Percentiles rank a stretch among this genome's conserved stretches.
phyloP scores from a whole-genome alignment of 1,284 basidiomycete species.

The Ceratobasidium sp. region DNA sequence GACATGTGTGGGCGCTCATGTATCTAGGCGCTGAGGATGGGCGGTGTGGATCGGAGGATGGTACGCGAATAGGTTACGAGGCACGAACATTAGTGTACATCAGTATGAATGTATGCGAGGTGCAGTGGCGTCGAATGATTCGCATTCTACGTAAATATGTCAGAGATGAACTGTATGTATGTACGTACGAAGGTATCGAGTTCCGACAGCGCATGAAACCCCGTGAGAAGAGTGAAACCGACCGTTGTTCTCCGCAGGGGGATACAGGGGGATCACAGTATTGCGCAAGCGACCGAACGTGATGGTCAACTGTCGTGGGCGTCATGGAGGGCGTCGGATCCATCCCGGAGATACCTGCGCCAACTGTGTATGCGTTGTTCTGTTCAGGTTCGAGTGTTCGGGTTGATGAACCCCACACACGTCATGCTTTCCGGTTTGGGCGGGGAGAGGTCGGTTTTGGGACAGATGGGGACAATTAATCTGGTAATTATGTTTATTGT shows the following conservation, averaged over 20 bases:
- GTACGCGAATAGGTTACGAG: too few species aligned
- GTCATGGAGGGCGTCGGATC: neutral
- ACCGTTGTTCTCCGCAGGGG: too few species aligned
- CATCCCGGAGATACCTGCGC: neutral
- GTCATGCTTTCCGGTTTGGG: conserved; percentile 8
- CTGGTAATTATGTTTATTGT: too few species aligned
- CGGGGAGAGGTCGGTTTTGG: too few species aligned
- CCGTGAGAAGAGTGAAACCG: too few species aligned
- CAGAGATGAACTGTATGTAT: neutral
- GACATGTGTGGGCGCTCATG: neutral
- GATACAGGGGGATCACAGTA: neutral
- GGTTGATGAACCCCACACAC: conserved; percentile 9
- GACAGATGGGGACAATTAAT: too few species aligned
- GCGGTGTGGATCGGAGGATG: too few species aligned
- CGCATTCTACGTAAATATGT: neutral
- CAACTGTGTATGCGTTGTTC: neutral
- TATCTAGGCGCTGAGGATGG: too few species aligned
- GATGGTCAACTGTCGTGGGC: too few species aligned
- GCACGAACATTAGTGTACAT: too few species aligned
- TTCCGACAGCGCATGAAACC: neutral
- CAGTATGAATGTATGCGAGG: neutral
- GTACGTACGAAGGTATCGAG: neutral
- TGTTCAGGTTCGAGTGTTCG: neutral
- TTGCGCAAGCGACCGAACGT: too few species aligned
- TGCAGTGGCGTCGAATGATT: neutral